Percentiles rank a stretch among this genome's conserved stretches.
phyloP scores from a whole-genome alignment of 306 rosid species.

The Bauhinia variegata region DNA sequence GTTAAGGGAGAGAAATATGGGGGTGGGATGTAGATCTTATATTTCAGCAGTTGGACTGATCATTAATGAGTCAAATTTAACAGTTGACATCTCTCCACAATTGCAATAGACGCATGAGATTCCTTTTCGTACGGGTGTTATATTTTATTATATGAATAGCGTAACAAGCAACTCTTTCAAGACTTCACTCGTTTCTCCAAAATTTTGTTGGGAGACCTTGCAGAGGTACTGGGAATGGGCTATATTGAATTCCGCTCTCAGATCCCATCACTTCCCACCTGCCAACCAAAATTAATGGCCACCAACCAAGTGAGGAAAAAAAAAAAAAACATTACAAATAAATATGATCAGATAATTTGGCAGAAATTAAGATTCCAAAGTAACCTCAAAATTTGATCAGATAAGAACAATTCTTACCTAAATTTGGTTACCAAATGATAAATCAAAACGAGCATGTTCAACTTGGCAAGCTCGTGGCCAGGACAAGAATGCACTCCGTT shows the following conservation, averaged over 20 bases:
- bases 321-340: background rate
- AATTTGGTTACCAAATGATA: constrained; percentile 74
- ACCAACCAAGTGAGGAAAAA: constrained; percentile 1
- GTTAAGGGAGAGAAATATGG: constrained; percentile 24
- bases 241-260: constrained; percentile 68
- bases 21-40: too few species aligned
- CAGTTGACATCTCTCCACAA: too few species aligned
- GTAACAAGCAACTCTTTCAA: constrained; percentile 13
- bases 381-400: constrained; percentile 5
- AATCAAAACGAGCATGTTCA: constrained; percentile 70
- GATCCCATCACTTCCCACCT: constrained; percentile 84
- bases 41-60: too few species aligned
- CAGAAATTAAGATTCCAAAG: background rate
- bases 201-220: constrained; percentile 84
- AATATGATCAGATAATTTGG: too few species aligned
- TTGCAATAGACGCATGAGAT: too few species aligned
- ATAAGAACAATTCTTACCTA: constrained; percentile 48
- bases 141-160: too few species aligned
- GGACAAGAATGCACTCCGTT: constrained; percentile 89
- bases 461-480: constrained; percentile 86
- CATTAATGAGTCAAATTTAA: too few species aligned
- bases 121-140: too few species aligned
- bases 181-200: constrained; percentile 53
- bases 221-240: constrained; percentile 88
- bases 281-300: too few species aligned